phyloP scores from a whole-genome alignment of 2,329 filamentous ascomycete species.

The Alternaria longipes region DNA sequence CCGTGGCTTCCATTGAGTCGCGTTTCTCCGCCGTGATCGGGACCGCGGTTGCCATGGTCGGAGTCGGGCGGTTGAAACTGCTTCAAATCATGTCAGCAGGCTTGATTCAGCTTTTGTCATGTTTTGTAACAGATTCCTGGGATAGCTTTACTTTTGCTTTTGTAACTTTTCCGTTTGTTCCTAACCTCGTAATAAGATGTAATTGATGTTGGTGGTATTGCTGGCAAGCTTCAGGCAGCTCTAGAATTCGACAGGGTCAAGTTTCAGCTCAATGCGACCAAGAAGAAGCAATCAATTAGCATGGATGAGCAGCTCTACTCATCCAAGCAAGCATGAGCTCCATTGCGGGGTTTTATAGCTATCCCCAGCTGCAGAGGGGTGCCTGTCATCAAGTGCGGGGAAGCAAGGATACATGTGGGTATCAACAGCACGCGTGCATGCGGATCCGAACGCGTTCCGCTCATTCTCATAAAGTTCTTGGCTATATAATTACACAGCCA shows the following conservation, averaged over 20 bases:
- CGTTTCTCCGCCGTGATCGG: constrained; percentile 25
- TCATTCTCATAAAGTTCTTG: constrained; percentile 3
- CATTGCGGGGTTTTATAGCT: constrained; percentile 41
- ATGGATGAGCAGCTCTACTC: neutral
- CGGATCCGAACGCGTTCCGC: constrained; percentile 37
- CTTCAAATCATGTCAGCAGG: neutral
- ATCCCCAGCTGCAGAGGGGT: constrained; percentile 19
- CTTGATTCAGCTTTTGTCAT: neutral
- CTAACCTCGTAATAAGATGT: neutral
- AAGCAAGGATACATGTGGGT: constrained; percentile 38
- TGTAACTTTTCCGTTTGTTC: neutral
- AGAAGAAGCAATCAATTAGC: neutral
- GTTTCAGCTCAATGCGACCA: neutral
- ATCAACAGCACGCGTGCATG: constrained; percentile 17
- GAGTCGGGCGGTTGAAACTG: neutral
- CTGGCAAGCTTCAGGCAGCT: neutral
- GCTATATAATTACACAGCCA: constrained; percentile 1
- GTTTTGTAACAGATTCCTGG: accelerated
- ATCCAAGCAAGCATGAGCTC: neutral
- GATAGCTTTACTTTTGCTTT: neutral
- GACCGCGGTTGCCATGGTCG: constrained; percentile 2
- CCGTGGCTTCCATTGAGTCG: constrained; percentile 46
- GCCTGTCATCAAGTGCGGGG: constrained; percentile 37
- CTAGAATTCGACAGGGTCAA: neutral
- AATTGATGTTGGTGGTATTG: neutral